Conservation (phyloP, 805 yeast species). For the Candida qinlingensis region DNA sequence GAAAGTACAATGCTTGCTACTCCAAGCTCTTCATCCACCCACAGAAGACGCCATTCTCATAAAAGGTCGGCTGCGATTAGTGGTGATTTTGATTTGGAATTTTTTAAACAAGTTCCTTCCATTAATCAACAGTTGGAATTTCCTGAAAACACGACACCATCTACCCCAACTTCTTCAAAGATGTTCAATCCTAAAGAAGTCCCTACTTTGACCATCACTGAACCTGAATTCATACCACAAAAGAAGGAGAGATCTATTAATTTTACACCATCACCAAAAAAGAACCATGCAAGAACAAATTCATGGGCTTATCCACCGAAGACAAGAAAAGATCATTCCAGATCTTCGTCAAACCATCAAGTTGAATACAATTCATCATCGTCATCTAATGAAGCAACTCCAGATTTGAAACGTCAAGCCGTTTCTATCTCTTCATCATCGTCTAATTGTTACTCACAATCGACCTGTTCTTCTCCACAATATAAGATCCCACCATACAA, state of each 20-base stretch:
- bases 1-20: constrained; percentile 17
- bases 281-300: constrained; percentile 30
- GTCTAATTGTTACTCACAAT: not conserved
- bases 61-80: constrained; percentile 85
- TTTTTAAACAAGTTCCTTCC: constrained; percentile 18
- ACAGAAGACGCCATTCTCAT: constrained; percentile 64
- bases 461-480: not conserved
- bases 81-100: constrained; percentile 63
- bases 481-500: constrained; percentile 16
- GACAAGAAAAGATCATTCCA: not conserved
- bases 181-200: not conserved
- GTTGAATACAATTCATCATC: constrained; percentile 12
- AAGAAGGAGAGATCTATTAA: not conserved
- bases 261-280: constrained; percentile 20
- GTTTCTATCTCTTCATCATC: not conserved
- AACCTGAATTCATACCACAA: constrained; percentile 1
- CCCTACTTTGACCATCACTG: constrained; percentile 14
- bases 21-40: constrained; percentile 18
- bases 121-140: constrained; percentile 12
- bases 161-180: not conserved
- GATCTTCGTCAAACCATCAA: not conserved
- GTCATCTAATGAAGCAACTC: constrained; percentile 23
- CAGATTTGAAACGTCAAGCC: constrained; percentile 18
- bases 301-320: constrained; percentile 33
- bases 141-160: not conserved